Conservation (phyloP, 192 early-diverging fungal genomes). For the Gonapodya prolifera region DNA sequence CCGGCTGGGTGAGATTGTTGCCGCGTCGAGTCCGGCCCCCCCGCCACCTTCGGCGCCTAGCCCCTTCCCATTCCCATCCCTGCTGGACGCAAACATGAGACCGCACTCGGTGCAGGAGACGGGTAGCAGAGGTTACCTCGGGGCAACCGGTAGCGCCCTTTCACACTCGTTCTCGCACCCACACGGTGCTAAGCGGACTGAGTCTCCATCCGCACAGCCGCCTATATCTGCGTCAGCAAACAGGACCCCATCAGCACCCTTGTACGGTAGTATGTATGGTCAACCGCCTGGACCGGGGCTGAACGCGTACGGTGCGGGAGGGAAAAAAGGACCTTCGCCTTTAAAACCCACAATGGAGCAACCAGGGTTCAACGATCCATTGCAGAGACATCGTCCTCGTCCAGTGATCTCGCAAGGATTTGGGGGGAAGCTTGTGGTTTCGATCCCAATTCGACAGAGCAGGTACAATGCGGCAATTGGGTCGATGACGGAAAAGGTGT, state of each 20-base stretch:
- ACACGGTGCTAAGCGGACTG: not conserved
- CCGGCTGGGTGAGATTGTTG: not conserved
- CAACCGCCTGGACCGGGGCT: not conserved
- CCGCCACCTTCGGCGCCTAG: not conserved
- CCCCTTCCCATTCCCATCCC: not conserved
- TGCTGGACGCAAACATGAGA: not conserved
- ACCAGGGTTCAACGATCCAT: not conserved
- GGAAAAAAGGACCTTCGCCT: not conserved
- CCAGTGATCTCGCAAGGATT: conserved; percentile 5
- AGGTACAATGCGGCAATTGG: not conserved
- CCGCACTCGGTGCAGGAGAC: not conserved
- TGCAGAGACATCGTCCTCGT: not conserved
- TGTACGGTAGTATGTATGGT: not conserved
- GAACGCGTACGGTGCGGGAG: not conserved
- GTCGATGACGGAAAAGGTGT: not conserved
- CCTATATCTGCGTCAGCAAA: not conserved
- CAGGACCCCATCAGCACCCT: not conserved
- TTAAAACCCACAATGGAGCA: not conserved
- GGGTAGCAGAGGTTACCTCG: not conserved
- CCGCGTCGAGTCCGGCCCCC: not conserved
- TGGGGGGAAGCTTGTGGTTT: conserved; percentile 8
- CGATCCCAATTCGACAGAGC: conserved; percentile 7
- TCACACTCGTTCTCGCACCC: not conserved
- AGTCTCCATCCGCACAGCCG: not conserved
- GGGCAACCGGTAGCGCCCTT: not conserved